phyloP scores from a whole-genome alignment of 768 basidiomycete genomes.

The Chalciporus pseudorubinellus region DNA sequence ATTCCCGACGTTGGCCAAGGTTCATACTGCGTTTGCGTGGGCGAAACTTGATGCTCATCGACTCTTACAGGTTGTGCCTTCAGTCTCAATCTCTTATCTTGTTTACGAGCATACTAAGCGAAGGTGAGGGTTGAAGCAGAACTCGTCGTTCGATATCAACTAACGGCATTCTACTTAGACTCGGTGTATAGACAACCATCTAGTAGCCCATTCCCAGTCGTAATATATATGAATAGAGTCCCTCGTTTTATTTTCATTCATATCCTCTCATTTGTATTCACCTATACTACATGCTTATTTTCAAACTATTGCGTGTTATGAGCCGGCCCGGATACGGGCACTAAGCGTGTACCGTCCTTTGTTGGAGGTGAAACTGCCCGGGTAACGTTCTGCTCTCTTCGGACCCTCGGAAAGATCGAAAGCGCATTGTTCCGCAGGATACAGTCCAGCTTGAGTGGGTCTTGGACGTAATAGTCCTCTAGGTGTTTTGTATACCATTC shows the following conservation, averaged over 20 bases:
- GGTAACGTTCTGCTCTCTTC: neutral
- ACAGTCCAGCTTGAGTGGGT: slow-evolving; percentile 38
- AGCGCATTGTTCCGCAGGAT: slow-evolving; percentile 53
- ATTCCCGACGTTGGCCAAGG: slow-evolving; percentile 91
- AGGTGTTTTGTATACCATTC: slow-evolving; percentile 61
- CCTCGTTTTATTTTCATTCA: slow-evolving; percentile 22
- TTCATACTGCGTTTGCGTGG: slow-evolving; percentile 24
- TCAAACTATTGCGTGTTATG: slow-evolving; percentile 7
- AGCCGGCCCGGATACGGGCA: neutral
- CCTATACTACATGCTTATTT: slow-evolving; percentile 21
- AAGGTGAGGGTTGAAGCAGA: slow-evolving; percentile 44
- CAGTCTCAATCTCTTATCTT: slow-evolving; percentile 95
- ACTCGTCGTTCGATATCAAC: neutral
- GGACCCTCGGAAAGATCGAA: slow-evolving; percentile 47
- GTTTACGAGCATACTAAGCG: slow-evolving; percentile 88
- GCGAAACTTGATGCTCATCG: slow-evolving; percentile 1
- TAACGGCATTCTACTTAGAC: slow-evolving; percentile 36
- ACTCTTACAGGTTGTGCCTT: slow-evolving; percentile 75
- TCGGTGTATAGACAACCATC: slow-evolving; percentile 52
- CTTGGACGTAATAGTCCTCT: slow-evolving; percentile 44
- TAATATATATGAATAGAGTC: slow-evolving; percentile 27
- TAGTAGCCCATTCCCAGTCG: slow-evolving; percentile 7
- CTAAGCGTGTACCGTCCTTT: neutral
- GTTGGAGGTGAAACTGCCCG: neutral
- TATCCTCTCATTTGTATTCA: slow-evolving; percentile 28